These are phyloP conservation scores for Fomitopsis betulina DNA, from an alignment of 1,284 basidiomycete species.

Conservation along the genomic window DNA sequence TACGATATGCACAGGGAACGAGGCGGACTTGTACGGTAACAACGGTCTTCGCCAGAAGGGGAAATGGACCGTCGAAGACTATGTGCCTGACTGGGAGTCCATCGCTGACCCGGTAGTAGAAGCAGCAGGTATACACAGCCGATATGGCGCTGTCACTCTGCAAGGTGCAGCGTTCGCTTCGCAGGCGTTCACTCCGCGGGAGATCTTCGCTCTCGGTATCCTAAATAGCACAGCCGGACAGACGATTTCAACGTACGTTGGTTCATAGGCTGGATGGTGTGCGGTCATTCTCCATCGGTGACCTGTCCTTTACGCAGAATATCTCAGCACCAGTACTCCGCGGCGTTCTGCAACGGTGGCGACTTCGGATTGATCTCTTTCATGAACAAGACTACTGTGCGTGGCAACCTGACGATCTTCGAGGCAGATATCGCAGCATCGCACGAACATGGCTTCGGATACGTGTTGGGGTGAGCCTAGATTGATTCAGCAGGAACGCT, in stretches of 20 bases:
- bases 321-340: constrained; percentile 62
- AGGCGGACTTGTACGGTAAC: constrained; percentile 53
- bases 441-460: constrained; percentile 42
- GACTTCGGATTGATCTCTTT: constrained; percentile 48
- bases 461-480: constrained; percentile 48
- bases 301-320: constrained; percentile 34
- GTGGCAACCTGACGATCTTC: constrained; percentile 51
- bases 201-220: constrained; percentile 34
- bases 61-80: constrained; percentile 44
- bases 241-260: constrained; percentile 28
- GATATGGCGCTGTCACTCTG: constrained; percentile 36
- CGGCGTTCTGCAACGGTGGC: constrained; percentile 48
- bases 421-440: constrained; percentile 45
- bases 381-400: constrained; percentile 56
- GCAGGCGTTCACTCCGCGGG: constrained; percentile 55
- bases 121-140: constrained; percentile 22
- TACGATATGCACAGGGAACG: constrained; percentile 36
- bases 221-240: constrained; percentile 28
- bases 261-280: neutral
- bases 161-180: constrained; percentile 51
- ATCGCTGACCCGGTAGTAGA: constrained; percentile 24
- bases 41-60: constrained; percentile 40
- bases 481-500: neutral
- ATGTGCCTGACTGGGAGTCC: constrained; percentile 46
- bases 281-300: neutral